Conservation (phyloP, 305 asterid species). For the Fraxinus dipetala region DNA sequence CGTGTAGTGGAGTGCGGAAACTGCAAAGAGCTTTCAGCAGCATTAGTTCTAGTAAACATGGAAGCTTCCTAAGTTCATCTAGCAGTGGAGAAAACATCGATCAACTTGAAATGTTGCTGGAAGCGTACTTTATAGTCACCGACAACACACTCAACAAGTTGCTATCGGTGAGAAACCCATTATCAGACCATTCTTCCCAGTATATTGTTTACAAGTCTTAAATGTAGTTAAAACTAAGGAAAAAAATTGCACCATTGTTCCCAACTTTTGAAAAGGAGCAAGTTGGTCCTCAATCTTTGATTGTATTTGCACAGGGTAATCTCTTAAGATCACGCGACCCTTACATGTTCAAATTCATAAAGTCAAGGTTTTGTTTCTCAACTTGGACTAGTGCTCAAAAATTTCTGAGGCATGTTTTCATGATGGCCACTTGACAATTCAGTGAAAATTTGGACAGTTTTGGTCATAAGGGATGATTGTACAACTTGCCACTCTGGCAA, state of each 20-base stretch:
- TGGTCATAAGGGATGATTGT: neutral
- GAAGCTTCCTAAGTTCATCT: slow-evolving; percentile 75
- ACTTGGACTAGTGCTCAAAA: neutral
- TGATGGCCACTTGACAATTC: neutral
- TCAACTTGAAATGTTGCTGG: slow-evolving; percentile 97
- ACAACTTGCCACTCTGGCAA: neutral
- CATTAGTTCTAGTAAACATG: slow-evolving; percentile 72
- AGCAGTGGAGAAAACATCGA: slow-evolving; percentile 69
- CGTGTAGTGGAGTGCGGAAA: slow-evolving; percentile 47
- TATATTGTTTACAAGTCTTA: neutral
- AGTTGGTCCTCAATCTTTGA: neutral
- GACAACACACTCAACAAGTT: slow-evolving; percentile 87
- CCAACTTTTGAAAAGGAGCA: neutral
- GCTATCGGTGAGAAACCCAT: slow-evolving; percentile 62
- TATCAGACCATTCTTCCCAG: neutral
- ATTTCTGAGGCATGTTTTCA: neutral
- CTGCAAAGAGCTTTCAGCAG: slow-evolving; percentile 85
- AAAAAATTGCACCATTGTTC: neutral
- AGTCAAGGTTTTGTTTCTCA: neutral
- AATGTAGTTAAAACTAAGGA: neutral
- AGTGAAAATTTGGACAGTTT: neutral
- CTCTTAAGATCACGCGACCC: neutral
- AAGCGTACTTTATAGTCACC: slow-evolving; percentile 82
- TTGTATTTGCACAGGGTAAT: neutral
- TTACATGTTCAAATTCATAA: neutral